These are phyloP conservation scores for Colletotrichum zoysiae DNA, from an alignment of 2,329 filamentous ascomycete species.

Conservation along the genomic window DNA sequence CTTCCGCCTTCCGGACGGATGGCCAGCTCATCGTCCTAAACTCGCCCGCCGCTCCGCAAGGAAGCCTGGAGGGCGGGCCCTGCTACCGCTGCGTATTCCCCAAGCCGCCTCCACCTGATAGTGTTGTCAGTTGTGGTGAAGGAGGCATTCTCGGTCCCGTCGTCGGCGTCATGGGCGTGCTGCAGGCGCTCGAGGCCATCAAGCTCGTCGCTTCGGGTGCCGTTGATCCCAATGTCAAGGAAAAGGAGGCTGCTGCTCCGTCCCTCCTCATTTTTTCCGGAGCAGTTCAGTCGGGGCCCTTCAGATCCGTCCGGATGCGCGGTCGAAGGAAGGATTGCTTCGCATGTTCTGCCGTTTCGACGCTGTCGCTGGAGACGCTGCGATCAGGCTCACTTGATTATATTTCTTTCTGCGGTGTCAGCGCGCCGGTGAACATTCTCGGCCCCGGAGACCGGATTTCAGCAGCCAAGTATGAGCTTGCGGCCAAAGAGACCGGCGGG, in stretches of 20 bases:
- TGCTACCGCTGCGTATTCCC: slow-evolving; percentile 97
- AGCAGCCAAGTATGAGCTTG: slow-evolving; percentile 68
- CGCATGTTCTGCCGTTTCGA: slow-evolving; percentile 76
- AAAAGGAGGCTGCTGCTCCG: slow-evolving; percentile 37
- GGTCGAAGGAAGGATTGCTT: slow-evolving; percentile 78
- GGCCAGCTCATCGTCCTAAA: slow-evolving; percentile 93
- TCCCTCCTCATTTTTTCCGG: slow-evolving; percentile 64
- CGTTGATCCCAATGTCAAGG: slow-evolving; percentile 44
- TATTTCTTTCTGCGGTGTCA: slow-evolving; percentile 83
- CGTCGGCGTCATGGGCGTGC: slow-evolving; percentile 90
- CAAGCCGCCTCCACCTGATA: slow-evolving; percentile 84
- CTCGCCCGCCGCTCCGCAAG: slow-evolving; percentile 75
- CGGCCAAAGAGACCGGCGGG: slow-evolving; percentile 35
- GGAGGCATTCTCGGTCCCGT: slow-evolving; percentile 93
- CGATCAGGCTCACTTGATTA: slow-evolving; percentile 81
- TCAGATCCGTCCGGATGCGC: slow-evolving; percentile 82
- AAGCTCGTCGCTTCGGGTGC: slow-evolving; percentile 75
- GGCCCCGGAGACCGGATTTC: slow-evolving; percentile 75
- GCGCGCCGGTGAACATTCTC: slow-evolving; percentile 67
- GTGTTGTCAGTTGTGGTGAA: slow-evolving; percentile 88
- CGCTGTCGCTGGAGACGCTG: slow-evolving; percentile 73
- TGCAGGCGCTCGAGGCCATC: slow-evolving; percentile 91
- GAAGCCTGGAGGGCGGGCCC: slow-evolving; percentile 74
- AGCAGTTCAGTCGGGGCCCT: slow-evolving; percentile 58
- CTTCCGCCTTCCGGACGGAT: slow-evolving; percentile 88